Evolutionary conservation across 2,329 filamentous ascomycete species (phyloP).

Genomic region (Aspergillus sp.): DNA sequence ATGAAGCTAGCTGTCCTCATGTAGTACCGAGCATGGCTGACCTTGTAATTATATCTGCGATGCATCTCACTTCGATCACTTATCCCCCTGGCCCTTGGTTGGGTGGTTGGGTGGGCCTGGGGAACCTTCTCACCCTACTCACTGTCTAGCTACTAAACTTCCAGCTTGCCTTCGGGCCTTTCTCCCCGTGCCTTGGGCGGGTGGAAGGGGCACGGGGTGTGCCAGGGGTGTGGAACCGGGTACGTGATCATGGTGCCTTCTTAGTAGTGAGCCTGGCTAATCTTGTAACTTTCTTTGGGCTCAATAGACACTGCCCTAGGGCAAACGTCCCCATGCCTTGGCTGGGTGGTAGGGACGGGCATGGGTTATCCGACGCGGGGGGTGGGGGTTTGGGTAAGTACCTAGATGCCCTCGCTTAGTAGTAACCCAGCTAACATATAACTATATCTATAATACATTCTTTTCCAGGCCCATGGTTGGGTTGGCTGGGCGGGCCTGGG

Average conservation of each 20-base stretch:
- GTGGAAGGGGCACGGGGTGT: no score
- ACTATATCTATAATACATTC: background rate
- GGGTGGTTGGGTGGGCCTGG: conserved; percentile 14
- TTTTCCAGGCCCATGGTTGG: background rate
- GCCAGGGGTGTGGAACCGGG: no score
- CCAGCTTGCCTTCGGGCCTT: no score
- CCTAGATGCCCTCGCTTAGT: background rate
- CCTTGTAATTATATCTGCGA: background rate
- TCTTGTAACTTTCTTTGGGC: no score
- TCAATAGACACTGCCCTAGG: no score
- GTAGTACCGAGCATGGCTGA: background rate
- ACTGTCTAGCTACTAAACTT: no score
- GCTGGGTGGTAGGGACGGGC: conserved; percentile 17
- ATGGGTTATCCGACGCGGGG: conserved; percentile 6
- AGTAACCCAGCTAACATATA: background rate
- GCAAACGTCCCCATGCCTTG: conserved; percentile 1
- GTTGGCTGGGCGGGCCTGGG: no score
- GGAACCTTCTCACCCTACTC: background rate
- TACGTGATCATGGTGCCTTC: no score
- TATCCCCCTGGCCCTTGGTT: no score
- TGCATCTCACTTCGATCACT: background rate
- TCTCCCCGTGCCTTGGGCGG: no score
- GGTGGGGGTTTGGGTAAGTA: background rate
- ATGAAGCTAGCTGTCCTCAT: no score
- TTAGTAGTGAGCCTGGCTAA: no score